These are phyloP conservation scores for Linaria vulgaris DNA, from an alignment of 257 asterid species.

Conservation along the genomic window DNA sequence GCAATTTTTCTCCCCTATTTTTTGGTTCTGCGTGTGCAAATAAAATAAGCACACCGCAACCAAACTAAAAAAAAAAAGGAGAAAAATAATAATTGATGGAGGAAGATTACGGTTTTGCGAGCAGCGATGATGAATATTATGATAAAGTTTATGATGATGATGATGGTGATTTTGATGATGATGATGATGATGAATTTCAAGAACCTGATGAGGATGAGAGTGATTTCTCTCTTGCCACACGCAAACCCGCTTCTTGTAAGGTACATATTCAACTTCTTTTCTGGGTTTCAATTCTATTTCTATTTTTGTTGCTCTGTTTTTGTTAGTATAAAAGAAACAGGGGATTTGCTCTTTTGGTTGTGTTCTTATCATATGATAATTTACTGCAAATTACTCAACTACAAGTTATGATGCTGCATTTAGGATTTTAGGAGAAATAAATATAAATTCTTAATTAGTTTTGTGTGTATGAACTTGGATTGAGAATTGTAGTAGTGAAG, in stretches of 20 bases:
- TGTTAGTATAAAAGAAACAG: neutral
- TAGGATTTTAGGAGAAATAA: too few relatives aligned
- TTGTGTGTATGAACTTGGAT: too few relatives aligned
- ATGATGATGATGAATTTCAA: constrained; percentile 16
- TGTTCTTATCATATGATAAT: neutral
- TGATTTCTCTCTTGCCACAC: neutral
- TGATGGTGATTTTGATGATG: constrained; percentile 15
- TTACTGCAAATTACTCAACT: neutral
- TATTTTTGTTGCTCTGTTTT: constrained; percentile 9
- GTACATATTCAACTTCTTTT: constrained; percentile 18
- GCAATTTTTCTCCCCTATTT: too few relatives aligned
- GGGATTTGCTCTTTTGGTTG: neutral
- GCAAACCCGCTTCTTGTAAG: constrained; percentile 38
- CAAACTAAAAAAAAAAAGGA: too few relatives aligned
- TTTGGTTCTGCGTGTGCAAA: neutral
- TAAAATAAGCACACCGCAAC: too few relatives aligned
- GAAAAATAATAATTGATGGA: neutral
- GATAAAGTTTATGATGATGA: constrained; percentile 21
- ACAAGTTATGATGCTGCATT: neutral
- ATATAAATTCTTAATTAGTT: too few relatives aligned
- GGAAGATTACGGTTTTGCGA: constrained; percentile 29
- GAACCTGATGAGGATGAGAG: constrained; percentile 26
- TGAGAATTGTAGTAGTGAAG: too few relatives aligned
- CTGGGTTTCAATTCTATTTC: too few relatives aligned
- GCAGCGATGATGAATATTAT: constrained; percentile 41